A percentile compares a stretch with the other conserved stretches of the same genome.
These are phyloP conservation scores for Bipolaris cookei DNA, from an alignment of 2,329 filamentous ascomycete species.

Conservation along the genomic window DNA sequence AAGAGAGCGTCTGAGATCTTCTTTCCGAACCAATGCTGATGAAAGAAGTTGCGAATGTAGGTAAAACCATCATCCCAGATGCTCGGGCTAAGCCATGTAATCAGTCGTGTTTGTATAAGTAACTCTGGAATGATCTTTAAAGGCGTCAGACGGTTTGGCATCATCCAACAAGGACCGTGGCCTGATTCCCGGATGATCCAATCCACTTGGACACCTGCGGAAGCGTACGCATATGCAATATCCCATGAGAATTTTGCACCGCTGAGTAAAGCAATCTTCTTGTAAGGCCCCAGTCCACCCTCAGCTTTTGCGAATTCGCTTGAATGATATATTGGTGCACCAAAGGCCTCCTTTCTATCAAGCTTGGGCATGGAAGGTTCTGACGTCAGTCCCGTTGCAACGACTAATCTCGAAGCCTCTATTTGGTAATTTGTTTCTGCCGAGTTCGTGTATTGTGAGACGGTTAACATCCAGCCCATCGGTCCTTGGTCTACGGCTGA, in stretches of 20 bases:
- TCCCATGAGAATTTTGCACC: conserved; percentile 71
- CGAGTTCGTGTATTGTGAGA: conserved; percentile 3
- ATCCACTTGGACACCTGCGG: conserved; percentile 59
- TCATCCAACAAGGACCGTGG: conserved; percentile 65
- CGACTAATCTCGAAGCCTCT: conserved; percentile 58
- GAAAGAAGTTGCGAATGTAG: conserved; percentile 61
- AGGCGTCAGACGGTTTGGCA: conserved; percentile 67
- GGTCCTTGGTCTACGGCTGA: conserved; percentile 52
- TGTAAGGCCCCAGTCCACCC: conserved; percentile 45
- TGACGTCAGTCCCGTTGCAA: conserved; percentile 69
- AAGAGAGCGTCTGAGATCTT: conserved; percentile 63
- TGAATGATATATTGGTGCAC: conserved; percentile 63
- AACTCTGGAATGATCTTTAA: conserved; percentile 70
- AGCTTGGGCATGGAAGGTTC: conserved; percentile 62
- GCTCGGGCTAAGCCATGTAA: conserved; percentile 78
- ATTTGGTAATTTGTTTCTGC: conserved; percentile 10
- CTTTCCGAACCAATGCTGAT: conserved; percentile 63
- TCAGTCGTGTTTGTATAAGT: conserved; percentile 67
- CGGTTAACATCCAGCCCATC: conserved; percentile 31
- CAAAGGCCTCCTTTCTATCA: conserved; percentile 58
- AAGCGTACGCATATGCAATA: conserved; percentile 63
- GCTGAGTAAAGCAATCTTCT: conserved; percentile 60
- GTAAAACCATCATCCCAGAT: conserved; percentile 73
- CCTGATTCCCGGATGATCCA: conserved; percentile 64
- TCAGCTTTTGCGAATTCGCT: conserved; percentile 59